Conservation (phyloP, 495 filamentous ascomycete species). For the Xylaria scruposa region DNA sequence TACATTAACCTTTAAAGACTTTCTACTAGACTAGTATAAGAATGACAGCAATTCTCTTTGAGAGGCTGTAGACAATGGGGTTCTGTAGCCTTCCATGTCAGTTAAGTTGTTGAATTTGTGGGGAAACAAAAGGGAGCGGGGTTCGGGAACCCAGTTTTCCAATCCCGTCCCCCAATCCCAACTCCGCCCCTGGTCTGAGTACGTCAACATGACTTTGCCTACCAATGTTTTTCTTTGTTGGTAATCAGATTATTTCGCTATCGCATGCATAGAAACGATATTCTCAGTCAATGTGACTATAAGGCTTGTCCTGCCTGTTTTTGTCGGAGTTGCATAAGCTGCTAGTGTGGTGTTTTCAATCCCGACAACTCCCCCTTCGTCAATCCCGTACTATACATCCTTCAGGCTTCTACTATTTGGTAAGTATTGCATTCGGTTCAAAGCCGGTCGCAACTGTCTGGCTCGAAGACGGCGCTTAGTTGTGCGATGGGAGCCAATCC, state of each 20-base stretch:
- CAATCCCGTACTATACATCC: not conserved
- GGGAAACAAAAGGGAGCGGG: not conserved
- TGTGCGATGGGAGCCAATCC: conserved; percentile 23
- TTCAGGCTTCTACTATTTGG: too few relatives aligned
- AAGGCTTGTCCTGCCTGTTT: not conserved
- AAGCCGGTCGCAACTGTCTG: not conserved
- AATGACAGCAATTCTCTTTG: not conserved
- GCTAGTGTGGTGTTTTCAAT: not conserved
- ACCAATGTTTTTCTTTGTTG: not conserved
- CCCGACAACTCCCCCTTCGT: not conserved
- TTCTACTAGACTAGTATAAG: not conserved
- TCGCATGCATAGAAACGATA: not conserved
- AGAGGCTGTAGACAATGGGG: not conserved
- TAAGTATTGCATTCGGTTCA: not conserved
- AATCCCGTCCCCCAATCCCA: conserved; percentile 1
- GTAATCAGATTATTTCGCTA: not conserved
- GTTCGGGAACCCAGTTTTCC: not conserved
- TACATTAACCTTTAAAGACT: not conserved
- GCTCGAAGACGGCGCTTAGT: conserved; percentile 16
- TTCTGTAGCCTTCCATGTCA: not conserved
- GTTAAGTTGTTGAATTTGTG: not conserved
- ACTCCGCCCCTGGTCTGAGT: not conserved
- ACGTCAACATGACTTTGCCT: not conserved
- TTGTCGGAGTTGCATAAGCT: not conserved
- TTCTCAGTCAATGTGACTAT: not conserved